Percentiles rank a stretch among this genome's conserved stretches.
These are phyloP conservation scores for Umbilicaria muhlenbergii DNA, from an alignment of 495 filamentous ascomycete species.

Conservation along the genomic window DNA sequence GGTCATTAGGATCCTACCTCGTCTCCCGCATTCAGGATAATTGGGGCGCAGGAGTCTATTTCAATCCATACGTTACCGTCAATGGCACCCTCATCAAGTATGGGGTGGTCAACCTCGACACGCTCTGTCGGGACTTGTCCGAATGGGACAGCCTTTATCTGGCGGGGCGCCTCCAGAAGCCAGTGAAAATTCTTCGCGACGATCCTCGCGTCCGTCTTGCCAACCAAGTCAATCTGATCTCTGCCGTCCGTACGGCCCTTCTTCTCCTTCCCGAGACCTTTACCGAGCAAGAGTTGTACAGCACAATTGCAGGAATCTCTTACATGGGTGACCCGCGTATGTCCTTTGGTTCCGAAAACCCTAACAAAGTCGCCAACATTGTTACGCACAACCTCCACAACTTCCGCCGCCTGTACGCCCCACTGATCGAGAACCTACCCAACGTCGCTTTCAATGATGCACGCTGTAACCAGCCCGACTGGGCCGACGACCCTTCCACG, in stretches of 20 bases:
- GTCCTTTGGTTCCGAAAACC: constrained; percentile 73
- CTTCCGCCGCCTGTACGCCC: constrained; percentile 79
- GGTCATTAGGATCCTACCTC: constrained; percentile 68
- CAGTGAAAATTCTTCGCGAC: constrained; percentile 92
- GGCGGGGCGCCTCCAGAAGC: constrained; percentile 88
- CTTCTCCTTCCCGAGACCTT: constrained; percentile 71
- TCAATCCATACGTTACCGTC: constrained; percentile 90
- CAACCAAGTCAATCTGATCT: constrained; percentile 88
- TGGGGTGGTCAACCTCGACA: constrained; percentile 84
- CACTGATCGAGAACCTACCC: constrained; percentile 75
- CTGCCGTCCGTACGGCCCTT: constrained; percentile 77
- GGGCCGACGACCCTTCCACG: constrained; percentile 46
- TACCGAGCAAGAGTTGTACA: constrained; percentile 76
- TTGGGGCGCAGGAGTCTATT: constrained; percentile 89
- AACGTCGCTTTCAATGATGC: constrained; percentile 71
- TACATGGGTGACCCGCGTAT: constrained; percentile 94
- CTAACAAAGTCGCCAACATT: constrained; percentile 86
- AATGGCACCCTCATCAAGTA: constrained; percentile 96
- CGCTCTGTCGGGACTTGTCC: constrained; percentile 67
- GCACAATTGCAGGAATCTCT: constrained; percentile 75
- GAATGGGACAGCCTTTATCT: constrained; percentile 89
- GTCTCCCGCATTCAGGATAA: constrained; percentile 74
- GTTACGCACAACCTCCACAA: constrained; percentile 79
- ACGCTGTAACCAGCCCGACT: constrained; percentile 40
- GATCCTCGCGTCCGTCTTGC: constrained; percentile 80